Evolutionary conservation across 2,329 filamentous ascomycete species (phyloP).

Genomic region (Pseudocercospora vitis): DNA sequence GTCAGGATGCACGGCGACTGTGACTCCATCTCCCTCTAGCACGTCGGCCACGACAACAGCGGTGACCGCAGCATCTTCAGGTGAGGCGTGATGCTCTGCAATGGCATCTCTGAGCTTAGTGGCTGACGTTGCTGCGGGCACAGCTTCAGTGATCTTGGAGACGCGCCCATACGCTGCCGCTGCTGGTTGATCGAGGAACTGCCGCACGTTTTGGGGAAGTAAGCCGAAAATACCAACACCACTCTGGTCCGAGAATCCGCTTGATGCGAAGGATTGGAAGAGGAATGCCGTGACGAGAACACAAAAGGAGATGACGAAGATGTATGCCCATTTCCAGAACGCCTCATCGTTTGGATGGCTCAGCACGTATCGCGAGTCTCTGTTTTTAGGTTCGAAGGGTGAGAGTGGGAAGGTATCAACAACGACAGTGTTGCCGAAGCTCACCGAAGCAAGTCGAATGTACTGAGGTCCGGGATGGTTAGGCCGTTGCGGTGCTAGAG

Average conservation of each 20-base stretch:
- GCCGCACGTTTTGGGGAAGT: slow-evolving; percentile 54
- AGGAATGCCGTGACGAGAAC: slow-evolving; percentile 64
- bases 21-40: slow-evolving; percentile 39
- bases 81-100: slow-evolving; percentile 24
- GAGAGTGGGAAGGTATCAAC: slow-evolving; percentile 75
- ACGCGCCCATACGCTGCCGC: slow-evolving; percentile 19
- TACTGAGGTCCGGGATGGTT: slow-evolving; percentile 52
- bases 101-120: slow-evolving; percentile 17
- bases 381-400: slow-evolving; percentile 49
- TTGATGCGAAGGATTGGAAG: slow-evolving; percentile 61
- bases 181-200: slow-evolving; percentile 30
- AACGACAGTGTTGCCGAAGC: slow-evolving; percentile 74
- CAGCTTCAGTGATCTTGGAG: slow-evolving; percentile 15
- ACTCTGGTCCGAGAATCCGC: slow-evolving; percentile 18
- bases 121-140: slow-evolving; percentile 6
- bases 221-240: slow-evolving; percentile 52
- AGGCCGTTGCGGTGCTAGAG: slow-evolving; percentile 17
- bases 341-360: slow-evolving; percentile 55
- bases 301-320: slow-evolving; percentile 60
- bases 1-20: slow-evolving; percentile 38
- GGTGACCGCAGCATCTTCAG: slow-evolving; percentile 23
- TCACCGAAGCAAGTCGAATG: slow-evolving; percentile 77
- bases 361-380: slow-evolving; percentile 65
- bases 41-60: slow-evolving; percentile 43
- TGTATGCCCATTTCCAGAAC: slow-evolving; percentile 55